Evolutionary conservation across 345 rosid genomes (phyloP).

Genomic region (Eucalyptus curtisii): DNA sequence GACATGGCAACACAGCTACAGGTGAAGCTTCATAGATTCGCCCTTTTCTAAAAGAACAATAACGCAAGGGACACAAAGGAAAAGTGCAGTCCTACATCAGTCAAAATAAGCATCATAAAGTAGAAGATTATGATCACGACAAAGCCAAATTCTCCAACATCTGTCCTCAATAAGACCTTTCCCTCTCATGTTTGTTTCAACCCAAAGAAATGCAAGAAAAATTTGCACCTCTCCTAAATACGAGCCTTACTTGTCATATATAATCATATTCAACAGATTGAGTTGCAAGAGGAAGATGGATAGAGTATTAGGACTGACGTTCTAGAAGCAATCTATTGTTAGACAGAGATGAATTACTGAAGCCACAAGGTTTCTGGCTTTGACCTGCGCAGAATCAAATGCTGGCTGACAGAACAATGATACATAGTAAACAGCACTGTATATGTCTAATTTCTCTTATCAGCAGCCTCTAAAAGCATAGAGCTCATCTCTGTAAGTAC

Average conservation of each 20-base stretch:
- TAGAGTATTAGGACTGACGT: background rate
- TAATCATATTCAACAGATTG: background rate
- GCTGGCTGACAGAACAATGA: background rate
- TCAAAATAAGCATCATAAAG: background rate
- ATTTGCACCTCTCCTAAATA: background rate
- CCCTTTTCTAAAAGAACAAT: background rate
- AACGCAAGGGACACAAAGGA: background rate
- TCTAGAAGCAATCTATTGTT: background rate
- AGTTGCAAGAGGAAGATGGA: background rate
- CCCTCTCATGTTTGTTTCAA: background rate
- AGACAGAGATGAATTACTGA: background rate
- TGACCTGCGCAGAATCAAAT: background rate
- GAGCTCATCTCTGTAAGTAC: background rate
- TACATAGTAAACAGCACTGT: background rate
- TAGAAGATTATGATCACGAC: background rate
- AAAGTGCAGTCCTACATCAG: background rate
- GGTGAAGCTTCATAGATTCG: background rate
- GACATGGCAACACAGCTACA: background rate
- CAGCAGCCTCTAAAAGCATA: background rate
- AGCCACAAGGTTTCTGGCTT: background rate
- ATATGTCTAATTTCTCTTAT: background rate
- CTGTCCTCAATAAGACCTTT: background rate
- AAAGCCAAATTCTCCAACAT: background rate
- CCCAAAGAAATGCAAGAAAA: background rate
- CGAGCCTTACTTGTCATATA: background rate